These are phyloP conservation scores for Candida tammaniensis DNA, from an alignment of 805 yeast species.

Conservation along the genomic window DNA sequence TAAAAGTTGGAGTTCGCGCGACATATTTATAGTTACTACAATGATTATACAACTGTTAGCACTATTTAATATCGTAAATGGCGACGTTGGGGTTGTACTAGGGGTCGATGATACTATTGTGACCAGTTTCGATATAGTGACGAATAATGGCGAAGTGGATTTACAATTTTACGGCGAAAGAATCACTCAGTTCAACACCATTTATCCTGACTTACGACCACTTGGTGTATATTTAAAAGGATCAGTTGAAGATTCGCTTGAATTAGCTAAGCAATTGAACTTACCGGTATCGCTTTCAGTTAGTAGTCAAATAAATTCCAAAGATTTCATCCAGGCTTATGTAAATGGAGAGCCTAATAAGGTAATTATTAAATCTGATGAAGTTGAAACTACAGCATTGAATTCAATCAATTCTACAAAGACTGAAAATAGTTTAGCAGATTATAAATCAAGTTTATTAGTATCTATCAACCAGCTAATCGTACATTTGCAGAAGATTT, in stretches of 20 bases:
- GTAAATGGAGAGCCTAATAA: constrained; percentile 6
- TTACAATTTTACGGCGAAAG: constrained; percentile 22
- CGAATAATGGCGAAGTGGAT: constrained; percentile 18
- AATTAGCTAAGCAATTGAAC: constrained; percentile 3
- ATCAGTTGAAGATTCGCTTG: not conserved
- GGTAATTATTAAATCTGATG: constrained; percentile 22
- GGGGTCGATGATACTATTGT: constrained; percentile 5
- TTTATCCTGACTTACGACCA: constrained; percentile 24
- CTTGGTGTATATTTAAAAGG: constrained; percentile 30
- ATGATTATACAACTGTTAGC: constrained; percentile 23
- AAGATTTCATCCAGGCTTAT: constrained; percentile 4
- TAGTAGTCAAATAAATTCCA: not conserved
- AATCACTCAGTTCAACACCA: constrained; percentile 24
- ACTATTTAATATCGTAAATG: constrained; percentile 24
- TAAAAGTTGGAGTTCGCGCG: not conserved
- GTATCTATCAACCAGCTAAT: constrained; percentile 20
- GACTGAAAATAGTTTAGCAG: constrained; percentile 17
- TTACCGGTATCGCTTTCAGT: constrained; percentile 1
- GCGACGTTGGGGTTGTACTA: constrained; percentile 14
- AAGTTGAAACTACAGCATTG: constrained; percentile 32
- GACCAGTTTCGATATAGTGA: constrained; percentile 29
- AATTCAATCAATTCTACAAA: constrained; percentile 27
- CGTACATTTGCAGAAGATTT: constrained; percentile 19
- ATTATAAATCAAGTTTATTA: constrained; percentile 2
- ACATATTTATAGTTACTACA: not conserved